A percentile compares a stretch with the other conserved stretches of the same genome.
phyloP scores from a whole-genome alignment of 306 rosid species.

The Vigna hirtella region DNA sequence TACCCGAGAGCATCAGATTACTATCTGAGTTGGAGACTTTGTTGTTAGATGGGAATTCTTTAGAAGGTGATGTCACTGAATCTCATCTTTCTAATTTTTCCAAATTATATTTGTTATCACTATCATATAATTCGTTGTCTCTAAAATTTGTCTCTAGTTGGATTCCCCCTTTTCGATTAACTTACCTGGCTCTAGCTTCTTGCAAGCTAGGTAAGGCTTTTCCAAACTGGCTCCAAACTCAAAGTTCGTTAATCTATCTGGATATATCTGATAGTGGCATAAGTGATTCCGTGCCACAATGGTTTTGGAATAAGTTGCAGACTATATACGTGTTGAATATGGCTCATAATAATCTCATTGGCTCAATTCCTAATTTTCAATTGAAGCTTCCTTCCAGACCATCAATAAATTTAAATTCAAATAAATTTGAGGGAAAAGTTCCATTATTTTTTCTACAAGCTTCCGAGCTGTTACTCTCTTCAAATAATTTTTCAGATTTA shows the following conservation, averaged over 20 bases:
- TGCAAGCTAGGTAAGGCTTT: neutral
- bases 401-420: neutral
- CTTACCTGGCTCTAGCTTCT: neutral
- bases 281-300: neutral
- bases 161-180: neutral
- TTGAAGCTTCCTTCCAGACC: neutral
- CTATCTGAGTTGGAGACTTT: neutral
- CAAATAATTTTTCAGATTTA: neutral
- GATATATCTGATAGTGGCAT: neutral
- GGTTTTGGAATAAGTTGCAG: neutral
- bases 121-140: neutral
- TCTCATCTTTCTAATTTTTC: neutral
- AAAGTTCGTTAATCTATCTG: neutral
- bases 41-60: neutral
- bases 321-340: neutral
- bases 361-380: neutral
- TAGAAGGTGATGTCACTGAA: neutral
- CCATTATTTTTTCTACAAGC: neutral
- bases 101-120: rapidly evolving
- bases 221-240: neutral
- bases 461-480: neutral
- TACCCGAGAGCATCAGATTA: neutral
- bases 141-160: neutral
- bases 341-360: neutral
- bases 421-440: neutral